Percentiles rank a stretch among this genome's conserved stretches.
Conservation (phyloP, 2,329 filamentous ascomycete genomes). For the Aureobasidium mangrovei region DNA sequence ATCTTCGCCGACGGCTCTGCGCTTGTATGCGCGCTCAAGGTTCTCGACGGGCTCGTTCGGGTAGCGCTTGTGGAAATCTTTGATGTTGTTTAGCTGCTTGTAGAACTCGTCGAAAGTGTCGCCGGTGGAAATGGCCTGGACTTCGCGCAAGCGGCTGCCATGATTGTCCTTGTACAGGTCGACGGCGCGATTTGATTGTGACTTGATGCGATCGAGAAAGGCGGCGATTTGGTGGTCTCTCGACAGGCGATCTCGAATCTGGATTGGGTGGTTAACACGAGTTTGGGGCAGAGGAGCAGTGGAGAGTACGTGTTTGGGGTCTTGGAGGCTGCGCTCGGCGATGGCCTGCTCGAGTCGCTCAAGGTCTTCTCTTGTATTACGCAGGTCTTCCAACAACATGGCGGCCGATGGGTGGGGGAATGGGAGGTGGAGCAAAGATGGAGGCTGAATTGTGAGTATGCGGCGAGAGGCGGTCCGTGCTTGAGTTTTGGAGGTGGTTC, state of each 20-base stretch:
- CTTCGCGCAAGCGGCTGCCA: conserved; percentile 64
- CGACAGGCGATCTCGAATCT: conserved; percentile 83
- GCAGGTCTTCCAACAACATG: conserved; percentile 87
- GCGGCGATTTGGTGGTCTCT: conserved; percentile 86
- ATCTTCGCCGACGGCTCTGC: conserved; percentile 55
- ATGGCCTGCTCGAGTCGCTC: conserved; percentile 93
- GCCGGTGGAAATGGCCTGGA: conserved; percentile 73
- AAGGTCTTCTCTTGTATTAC: conserved; percentile 90
- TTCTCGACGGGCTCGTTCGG: conserved; percentile 94
- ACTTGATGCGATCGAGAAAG: conserved; percentile 78
- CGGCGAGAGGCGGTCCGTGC: conserved; percentile 10
- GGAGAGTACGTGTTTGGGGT: conserved; percentile 70
- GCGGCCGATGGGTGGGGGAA: not conserved
- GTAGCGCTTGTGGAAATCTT: conserved; percentile 81
- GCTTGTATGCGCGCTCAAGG: conserved; percentile 83
- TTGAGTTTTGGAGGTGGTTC: not conserved
- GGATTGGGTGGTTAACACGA: conserved; percentile 14
- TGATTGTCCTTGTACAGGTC: conserved; percentile 76
- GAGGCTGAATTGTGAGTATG: not conserved
- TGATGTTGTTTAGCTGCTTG: conserved; percentile 70
- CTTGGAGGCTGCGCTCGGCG: conserved; percentile 77
- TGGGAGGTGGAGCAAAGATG: not conserved
- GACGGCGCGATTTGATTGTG: conserved; percentile 71
- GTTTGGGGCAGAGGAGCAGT: not conserved
- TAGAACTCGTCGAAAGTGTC: conserved; percentile 90